Conservation (phyloP, 495 filamentous ascomycete genomes). For the Thermothielavioides terrestris region DNA sequence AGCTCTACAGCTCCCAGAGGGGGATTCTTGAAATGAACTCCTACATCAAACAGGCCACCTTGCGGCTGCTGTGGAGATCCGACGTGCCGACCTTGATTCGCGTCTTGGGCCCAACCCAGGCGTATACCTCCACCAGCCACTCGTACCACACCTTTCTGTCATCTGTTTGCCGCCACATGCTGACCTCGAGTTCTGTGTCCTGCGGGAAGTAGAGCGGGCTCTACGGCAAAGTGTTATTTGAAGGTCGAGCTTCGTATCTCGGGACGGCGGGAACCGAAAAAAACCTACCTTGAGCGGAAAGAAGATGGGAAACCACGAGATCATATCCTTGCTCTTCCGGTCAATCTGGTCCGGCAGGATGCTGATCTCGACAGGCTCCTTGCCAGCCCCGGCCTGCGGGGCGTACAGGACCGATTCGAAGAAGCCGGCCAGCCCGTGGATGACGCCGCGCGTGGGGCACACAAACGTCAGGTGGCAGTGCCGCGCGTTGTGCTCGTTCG, state of each 20-base stretch:
- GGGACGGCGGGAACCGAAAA: not conserved
- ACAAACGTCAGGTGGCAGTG: slow-evolving; percentile 67
- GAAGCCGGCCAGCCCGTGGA: slow-evolving; percentile 88
- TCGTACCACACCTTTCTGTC: slow-evolving; percentile 98
- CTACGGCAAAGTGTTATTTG: slow-evolving; percentile 40
- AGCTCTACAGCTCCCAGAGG: not conserved
- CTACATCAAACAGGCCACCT: slow-evolving; percentile 87
- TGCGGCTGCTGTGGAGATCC: slow-evolving; percentile 81
- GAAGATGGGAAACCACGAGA: slow-evolving; percentile 98
- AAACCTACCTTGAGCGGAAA: slow-evolving; percentile 81
- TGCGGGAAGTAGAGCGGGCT: slow-evolving; percentile 81
- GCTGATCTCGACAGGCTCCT: slow-evolving; percentile 66
- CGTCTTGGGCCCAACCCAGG: slow-evolving; percentile 49
- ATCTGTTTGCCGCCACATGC: slow-evolving; percentile 92
- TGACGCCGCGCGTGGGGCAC: slow-evolving; percentile 63
- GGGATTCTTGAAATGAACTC: not conserved
- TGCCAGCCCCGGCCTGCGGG: slow-evolving; percentile 16
- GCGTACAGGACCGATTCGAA: slow-evolving; percentile 87
- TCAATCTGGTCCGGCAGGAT: slow-evolving; percentile 91
- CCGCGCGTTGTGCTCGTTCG: slow-evolving; percentile 84
- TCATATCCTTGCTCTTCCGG: slow-evolving; percentile 85
- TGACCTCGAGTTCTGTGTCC: slow-evolving; percentile 73
- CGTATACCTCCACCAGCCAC: slow-evolving; percentile 85
- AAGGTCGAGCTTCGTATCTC: not conserved
- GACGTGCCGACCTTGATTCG: slow-evolving; percentile 69